Evolutionary conservation across 495 filamentous ascomycete species (phyloP), one percentile per base, ranked within the genome.

Genomic region (Podospora anserina): DNA sequence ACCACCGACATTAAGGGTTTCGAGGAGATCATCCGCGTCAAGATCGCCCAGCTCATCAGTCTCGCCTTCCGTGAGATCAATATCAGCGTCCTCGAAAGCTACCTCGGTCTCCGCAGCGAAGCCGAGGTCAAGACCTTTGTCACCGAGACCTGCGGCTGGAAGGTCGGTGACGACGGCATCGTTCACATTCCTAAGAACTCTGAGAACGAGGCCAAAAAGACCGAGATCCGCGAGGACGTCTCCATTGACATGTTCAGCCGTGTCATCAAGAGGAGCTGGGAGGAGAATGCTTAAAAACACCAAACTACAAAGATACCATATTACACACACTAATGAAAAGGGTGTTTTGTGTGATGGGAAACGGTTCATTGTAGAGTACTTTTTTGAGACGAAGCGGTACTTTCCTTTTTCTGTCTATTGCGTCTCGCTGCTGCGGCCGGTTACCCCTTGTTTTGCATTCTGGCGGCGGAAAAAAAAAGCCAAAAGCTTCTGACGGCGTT

Each of bases 191-290:
- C 96, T 61, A 83, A 90, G 76, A 99, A 98, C 79, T 91, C 95
- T 79, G 96, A 99, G 85, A 99, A 99, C 80, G 94, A 98, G 87
- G 96, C 92, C 32, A 94, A 95, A 85, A 94, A 94, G 74, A 92
- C 92, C 56, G 91, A 97, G 73, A 93, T 97, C 76, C 88, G 94
- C 79, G 96, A 99, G 85, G 92, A 93, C 70, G 96, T 99, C 61
- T 91, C 92, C 83, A 93, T 99, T 68, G 94, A 96, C 65, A 93
- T 93, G 81, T 93, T 93, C 77, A 79, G 86, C 49, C 83, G 90
- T 65, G 88, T 97, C 68, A 88, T 98, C 74, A 86, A 90, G 73
- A 83, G 95, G 70, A 90, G 91, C 20, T 98, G 94, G 82, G 95
- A 99, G 84, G 93, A 96, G 78, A 89, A 91, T 66, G 90, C 90